Evolutionary conservation across 1,139 yeast species (phyloP), one percentile per base, ranked within the genome.

Genomic region (Nematodospora anomalae): DNA sequence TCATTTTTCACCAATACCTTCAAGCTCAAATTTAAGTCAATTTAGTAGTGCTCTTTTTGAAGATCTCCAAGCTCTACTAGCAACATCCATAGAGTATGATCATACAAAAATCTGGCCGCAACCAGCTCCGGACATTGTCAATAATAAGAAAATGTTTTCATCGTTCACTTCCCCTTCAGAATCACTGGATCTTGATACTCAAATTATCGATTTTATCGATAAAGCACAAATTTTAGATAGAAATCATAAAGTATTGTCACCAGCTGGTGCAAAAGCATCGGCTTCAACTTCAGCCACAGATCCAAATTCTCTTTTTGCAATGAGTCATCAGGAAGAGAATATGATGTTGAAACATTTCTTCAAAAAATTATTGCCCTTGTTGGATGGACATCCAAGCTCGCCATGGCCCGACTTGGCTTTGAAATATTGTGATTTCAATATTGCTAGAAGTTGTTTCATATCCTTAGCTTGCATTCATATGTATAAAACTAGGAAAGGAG

Each of bases 351-450:
- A 67, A 38, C 80, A 76, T 50, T 76, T 75, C 47, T 76, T 76
- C 52, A 69, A 72, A 44, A 70, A 72, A 43, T 58, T 76, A 21
- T 51, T 76, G 3, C 79, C 77, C 1, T 49, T 76, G 26, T 49
- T 76, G 15, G 81, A 76, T 52, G 78, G 79, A 0, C 80, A 74
- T 49, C 80, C 80, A 1, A 71, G 71, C 32, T 63, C 78, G 0
- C 80, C 80, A 2, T 74, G 80, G 80, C 81, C 81, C 0, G 76
- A 74, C 39, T 52, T 76, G 35, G 78, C 79, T 21, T 55, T 76
- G 41, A 67, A 71, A 36, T 74, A 76, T 46, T 76, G 80, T 44
- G 78, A 76, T 47, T 69, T 73, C 46, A 77, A 74, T 45, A 64
- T 75, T 29, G 80, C 80, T 1, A 60, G 77, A 40, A 70, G 77